These are phyloP conservation scores for Mangifera indica DNA, from an alignment of 345 rosid genomes.

Conservation along the genomic window DNA sequence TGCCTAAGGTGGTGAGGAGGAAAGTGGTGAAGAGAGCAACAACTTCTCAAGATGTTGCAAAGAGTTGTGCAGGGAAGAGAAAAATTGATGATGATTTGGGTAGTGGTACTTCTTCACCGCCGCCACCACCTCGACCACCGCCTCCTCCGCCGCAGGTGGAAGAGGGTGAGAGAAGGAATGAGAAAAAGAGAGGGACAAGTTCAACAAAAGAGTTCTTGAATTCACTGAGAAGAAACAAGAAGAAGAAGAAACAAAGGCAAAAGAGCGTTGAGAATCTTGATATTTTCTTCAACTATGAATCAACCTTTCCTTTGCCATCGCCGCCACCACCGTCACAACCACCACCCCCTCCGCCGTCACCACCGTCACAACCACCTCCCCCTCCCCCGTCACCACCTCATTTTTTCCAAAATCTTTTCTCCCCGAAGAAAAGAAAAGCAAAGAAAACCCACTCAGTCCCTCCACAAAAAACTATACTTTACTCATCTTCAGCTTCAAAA, in stretches of 20 bases:
- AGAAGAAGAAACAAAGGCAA: constrained; percentile 63
- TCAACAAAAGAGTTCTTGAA: constrained; percentile 58
- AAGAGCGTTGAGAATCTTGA: constrained; percentile 82
- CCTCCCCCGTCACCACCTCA: no score
- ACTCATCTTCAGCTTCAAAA: constrained; percentile 35
- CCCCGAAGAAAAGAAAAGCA: constrained; percentile 56
- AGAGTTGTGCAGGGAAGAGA: background rate
- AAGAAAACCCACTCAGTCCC: constrained; percentile 39
- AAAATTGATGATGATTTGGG: constrained; percentile 20
- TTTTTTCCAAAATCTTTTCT: constrained; percentile 58
- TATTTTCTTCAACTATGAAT: constrained; percentile 45
- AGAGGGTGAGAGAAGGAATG: constrained; percentile 27
- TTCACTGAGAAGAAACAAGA: constrained; percentile 46
- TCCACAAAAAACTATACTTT: background rate
- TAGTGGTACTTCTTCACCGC: constrained; percentile 2
- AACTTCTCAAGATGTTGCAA: constrained; percentile 22
- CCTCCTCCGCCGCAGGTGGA: constrained; percentile 18
- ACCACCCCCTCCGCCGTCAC: constrained; percentile 45
- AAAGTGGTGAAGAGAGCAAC: constrained; percentile 30
- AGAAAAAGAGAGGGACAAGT: constrained; percentile 59
- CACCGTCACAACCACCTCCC: constrained; percentile 49
- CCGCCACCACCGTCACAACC: constrained; percentile 22
- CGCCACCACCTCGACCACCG: constrained; percentile 19
- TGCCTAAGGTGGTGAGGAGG: constrained; percentile 10
- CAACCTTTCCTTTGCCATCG: constrained; percentile 7